Evolutionary conservation across 169 alveolate genomes (phyloP), one percentile per base, ranked within the genome.

Genomic region (Cryptosporidium sp.): DNA sequence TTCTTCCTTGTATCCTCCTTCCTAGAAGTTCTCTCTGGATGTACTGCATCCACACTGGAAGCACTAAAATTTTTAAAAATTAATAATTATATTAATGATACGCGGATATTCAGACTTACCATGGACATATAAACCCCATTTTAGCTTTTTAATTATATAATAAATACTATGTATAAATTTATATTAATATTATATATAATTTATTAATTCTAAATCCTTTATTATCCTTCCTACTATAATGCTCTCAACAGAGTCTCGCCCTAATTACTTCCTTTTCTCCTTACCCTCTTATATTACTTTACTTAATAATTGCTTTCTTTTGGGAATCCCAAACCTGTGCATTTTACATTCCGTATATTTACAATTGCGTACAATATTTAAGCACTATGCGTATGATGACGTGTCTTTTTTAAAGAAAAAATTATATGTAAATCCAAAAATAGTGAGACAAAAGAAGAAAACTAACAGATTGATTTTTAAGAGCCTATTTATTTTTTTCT

Each of bases 81-180:
- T 52, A 14, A 9, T 29, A 10, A 23, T 23, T 23, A 70, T 3
- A 18, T 52, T 10, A 33, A 52, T 59, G 7, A 73, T 73, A 33
- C 55, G 55, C 33, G 3, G 18, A 58, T 21, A 23, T 21, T 23
- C 39, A 18, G 18, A 80, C 89, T 80, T 80, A 80, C 89, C 89
- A 80, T 80, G 74, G 89, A 62, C 89, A 80, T 8, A 80, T 61
- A 35, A 80, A 62, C 51, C 74, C 89, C 89, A 80, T 80, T 43
- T 41, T 52, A 35, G 31, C 21, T 80, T 21, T 75, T 59, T 23
- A 1, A 18, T 9, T 71, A 21, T n/a, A 65, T 65, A 35, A n/a
- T 26, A 65, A n/a, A 12, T 65, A 65, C 14, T 65, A 21, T 29
- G 14, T 50, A 23, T 70, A 23, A 12, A 33, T 71, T 12, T 7